phyloP scores from a whole-genome alignment of 805 yeast species.

The Torulaspora maleeae region DNA sequence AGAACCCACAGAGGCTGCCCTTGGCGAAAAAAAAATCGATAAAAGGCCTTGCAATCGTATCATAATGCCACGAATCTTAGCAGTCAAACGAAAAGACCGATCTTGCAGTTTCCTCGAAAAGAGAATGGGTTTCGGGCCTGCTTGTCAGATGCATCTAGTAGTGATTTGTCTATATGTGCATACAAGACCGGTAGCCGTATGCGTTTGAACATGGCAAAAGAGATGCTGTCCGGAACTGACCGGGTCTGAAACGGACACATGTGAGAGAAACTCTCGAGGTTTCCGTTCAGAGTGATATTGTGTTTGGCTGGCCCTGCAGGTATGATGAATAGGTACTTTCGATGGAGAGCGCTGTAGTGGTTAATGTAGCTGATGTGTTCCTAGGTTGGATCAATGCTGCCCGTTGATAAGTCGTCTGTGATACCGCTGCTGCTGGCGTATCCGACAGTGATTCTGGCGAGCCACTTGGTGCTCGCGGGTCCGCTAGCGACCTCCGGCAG shows the following conservation, averaged over 20 bases:
- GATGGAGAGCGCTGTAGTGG: background rate
- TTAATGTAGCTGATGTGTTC: background rate
- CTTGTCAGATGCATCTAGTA: background rate
- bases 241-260: background rate
- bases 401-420: constrained; percentile 14
- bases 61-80: background rate
- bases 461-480: constrained; percentile 22
- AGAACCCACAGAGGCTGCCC: background rate
- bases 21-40: background rate
- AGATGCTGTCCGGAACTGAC: background rate
- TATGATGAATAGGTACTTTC: background rate
- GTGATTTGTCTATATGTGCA: background rate
- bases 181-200: background rate
- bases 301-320: background rate
- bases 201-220: background rate
- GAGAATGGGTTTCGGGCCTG: no score
- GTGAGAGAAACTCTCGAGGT: background rate
- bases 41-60: background rate
- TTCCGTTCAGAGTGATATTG: background rate
- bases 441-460: constrained; percentile 33
- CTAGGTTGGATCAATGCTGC: constrained; percentile 1
- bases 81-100: background rate
- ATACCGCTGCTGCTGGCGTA: constrained; percentile 32
- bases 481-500: background rate
- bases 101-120: background rate